phyloP scores from a whole-genome alignment of 163 green algal species.

The Scenedesmus sp. region DNA sequence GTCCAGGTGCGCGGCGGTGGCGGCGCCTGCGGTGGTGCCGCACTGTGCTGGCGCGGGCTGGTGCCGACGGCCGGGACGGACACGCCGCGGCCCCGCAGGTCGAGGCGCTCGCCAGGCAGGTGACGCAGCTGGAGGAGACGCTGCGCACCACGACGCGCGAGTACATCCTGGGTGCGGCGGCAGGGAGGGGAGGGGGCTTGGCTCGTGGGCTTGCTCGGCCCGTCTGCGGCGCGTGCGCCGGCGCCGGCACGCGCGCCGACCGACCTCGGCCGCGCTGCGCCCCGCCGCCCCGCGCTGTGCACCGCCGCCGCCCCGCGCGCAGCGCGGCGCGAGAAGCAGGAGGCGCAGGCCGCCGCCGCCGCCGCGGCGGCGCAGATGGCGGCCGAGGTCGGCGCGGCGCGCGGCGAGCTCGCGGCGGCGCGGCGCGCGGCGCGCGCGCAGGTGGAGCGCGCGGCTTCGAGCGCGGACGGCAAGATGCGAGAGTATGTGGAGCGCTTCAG shows the following conservation, averaged over 20 bases:
- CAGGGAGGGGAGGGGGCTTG: background rate
- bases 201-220: no score
- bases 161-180: conserved; percentile 79
- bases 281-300: no score
- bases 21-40: background rate
- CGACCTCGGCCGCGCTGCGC: no score
- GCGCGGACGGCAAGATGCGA: conserved; percentile 59
- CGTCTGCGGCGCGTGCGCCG: no score
- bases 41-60: no score
- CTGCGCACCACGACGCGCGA: conserved; percentile 80
- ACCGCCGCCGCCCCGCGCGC: no score
- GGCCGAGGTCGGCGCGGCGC: conserved; percentile 42
- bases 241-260: no score
- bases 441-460: conserved; percentile 51
- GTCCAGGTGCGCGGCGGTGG: conserved; percentile 16
- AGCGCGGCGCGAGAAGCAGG: conserved; percentile 67
- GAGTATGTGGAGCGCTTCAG: conserved; percentile 65
- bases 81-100: conserved; percentile 51
- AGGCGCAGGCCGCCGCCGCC: conserved; percentile 59
- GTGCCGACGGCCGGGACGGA: no score
- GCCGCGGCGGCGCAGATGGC: conserved; percentile 51
- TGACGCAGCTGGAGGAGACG: conserved; percentile 75
- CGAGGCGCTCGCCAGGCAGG: conserved; percentile 51
- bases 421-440: conserved; percentile 50
- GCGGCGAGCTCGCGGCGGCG: conserved; percentile 29